Base-by-base conservation (phyloP, 257 asterid genomes). In the Solanum lycopersicoides region DNA sequence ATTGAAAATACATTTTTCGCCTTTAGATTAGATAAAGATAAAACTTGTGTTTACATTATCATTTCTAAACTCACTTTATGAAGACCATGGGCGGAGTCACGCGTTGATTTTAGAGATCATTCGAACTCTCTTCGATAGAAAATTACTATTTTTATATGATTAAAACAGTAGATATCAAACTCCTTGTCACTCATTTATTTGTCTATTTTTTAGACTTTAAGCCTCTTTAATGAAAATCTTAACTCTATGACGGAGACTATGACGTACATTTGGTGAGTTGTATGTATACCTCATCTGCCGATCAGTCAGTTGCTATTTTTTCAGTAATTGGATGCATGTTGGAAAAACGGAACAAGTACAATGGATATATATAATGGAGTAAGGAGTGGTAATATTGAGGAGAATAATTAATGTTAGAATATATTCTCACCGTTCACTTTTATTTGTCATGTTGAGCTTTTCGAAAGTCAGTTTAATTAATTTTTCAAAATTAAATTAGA, bases 211-310 rank as follows among this genome's bases (percentile, higher is more conserved):
- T 20, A 50, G 5, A 56, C 1, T 56, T 8, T 56, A 5, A 20
- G 20, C 1, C 1, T 0, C 1, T 0, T 56, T 56, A 20, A 7
- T 56, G 25, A 56, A 56, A 56, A 20, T 56, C 2, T 20, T 56
- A 4, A 20, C 5, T 56, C 25, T 0, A 2, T 0, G 3, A 56
- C 1, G n/a, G 63, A 56, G 4, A 20, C 4, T 56, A 20, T 23
- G 32, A 65, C 30, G 16, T 65, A 65, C 16, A 65, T 65, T 65
- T 6, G 34, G 30, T 65, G 30, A n/a, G 32, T 65, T n/a, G 39
- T 30, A 68, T 7, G 39, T 12, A 41, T 73, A 10, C 11, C 32
- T 76, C 34, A 6, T 76, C 13, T 23, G 82, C 11, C 28, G 28
- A 66, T 37, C 3, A 3, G 37, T 72, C 4, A 30, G 9, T 44